Percentiles rank a stretch among this genome's conserved stretches.
These are phyloP conservation scores for Wickerhamomyces strasburgensis DNA, from an alignment of 805 yeast species.

Conservation along the genomic window DNA sequence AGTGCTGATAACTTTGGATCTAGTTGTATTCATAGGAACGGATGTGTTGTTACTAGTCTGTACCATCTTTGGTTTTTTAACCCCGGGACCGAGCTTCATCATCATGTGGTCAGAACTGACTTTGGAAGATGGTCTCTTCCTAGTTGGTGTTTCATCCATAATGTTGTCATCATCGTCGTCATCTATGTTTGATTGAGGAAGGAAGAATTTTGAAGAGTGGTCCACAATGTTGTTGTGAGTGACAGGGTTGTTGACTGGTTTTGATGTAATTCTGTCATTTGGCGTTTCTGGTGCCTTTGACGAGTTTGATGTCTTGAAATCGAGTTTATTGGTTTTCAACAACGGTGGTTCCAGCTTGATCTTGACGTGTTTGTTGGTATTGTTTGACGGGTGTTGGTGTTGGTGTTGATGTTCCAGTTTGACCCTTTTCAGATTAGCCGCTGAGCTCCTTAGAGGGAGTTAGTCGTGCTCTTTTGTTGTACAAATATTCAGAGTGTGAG, in stretches of 20 bases:
- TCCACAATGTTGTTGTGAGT: conserved; percentile 9
- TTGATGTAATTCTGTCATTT: conserved; percentile 8
- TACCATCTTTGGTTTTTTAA: conserved; percentile 3
- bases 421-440: too few relatives aligned
- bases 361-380: conserved; percentile 15
- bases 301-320: too few relatives aligned
- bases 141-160: conserved; percentile 15
- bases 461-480: not conserved
- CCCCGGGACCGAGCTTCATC: not conserved
- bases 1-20: conserved; percentile 4
- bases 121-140: conserved; percentile 7
- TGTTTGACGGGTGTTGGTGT: not conserved
- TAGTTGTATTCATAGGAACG: not conserved
- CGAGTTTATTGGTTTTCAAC: too few relatives aligned
- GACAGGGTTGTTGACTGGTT: conserved; percentile 6
- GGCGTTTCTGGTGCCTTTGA: conserved; percentile 17
- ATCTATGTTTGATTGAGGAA: conserved; percentile 12
- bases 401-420: too few relatives aligned
- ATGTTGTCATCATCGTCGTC: conserved; percentile 5
- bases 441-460: conserved; percentile 1
- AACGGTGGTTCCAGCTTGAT: conserved; percentile 17
- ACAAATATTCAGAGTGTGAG: not conserved
- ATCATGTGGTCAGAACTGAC: conserved; percentile 1
- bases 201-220: conserved; percentile 18
- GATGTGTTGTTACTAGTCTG: not conserved